phyloP scores from a whole-genome alignment of 1,139 yeast species.

The Candida labiduridarum region DNA sequence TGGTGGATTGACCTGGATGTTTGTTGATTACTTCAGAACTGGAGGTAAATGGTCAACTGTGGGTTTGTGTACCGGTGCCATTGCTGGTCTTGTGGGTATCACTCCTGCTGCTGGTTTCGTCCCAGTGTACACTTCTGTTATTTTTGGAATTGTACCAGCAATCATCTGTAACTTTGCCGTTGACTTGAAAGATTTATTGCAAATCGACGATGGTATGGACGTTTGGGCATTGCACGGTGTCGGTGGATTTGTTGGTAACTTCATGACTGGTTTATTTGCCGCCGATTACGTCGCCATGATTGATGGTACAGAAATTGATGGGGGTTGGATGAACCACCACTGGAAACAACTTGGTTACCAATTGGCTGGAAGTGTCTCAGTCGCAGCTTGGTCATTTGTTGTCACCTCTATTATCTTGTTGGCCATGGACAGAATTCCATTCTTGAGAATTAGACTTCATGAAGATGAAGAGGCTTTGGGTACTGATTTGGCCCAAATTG shows the following conservation, averaged over 20 bases:
- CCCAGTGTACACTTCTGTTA: slow-evolving; percentile 84
- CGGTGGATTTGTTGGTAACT: slow-evolving; percentile 86
- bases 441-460: slow-evolving; percentile 77
- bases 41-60: slow-evolving; percentile 95
- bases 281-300: slow-evolving; percentile 88
- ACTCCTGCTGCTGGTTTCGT: slow-evolving; percentile 98
- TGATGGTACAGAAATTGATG: slow-evolving; percentile 70
- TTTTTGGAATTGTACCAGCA: slow-evolving; percentile 82
- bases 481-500: slow-evolving; percentile 85
- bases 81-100: slow-evolving; percentile 93
- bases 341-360: slow-evolving; percentile 91
- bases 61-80: slow-evolving; percentile 90
- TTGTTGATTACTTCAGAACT: slow-evolving; percentile 84
- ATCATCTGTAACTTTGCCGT: slow-evolving; percentile 81
- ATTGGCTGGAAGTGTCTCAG: slow-evolving; percentile 79
- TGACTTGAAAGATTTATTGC: slow-evolving; percentile 70
- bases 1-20: slow-evolving; percentile 94
- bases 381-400: slow-evolving; percentile 78
- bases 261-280: slow-evolving; percentile 88
- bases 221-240: slow-evolving; percentile 93
- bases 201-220: slow-evolving; percentile 94
- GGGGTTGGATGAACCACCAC: slow-evolving; percentile 96
- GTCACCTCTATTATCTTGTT: slow-evolving; percentile 74
- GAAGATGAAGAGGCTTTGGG: slow-evolving; percentile 92
- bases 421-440: slow-evolving; percentile 78